phyloP scores from a whole-genome alignment of 75 land plant genomes.

The Pinus tabuliformis region DNA sequence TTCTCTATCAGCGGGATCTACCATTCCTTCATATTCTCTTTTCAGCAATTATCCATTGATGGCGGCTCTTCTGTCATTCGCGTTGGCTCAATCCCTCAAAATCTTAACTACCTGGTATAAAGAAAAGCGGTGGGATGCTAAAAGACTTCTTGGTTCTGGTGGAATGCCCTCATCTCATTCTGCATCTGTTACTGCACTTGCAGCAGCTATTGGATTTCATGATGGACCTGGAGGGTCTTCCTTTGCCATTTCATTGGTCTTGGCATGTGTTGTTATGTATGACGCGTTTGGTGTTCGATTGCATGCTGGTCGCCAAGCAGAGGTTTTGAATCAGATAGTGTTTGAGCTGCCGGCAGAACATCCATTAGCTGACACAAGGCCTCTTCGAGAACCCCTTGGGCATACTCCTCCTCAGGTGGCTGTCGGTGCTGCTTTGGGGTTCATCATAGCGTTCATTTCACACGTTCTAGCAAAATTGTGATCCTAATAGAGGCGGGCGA shows the following conservation, averaged over 20 bases:
- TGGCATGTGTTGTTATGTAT: conserved; percentile 63
- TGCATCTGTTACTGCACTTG: conserved; percentile 62
- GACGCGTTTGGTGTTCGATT: too few species aligned
- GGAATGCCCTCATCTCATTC: conserved; percentile 83
- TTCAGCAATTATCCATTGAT: conserved; percentile 41
- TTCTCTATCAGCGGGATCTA: neutral
- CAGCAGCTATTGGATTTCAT: conserved; percentile 53
- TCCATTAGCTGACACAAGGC: conserved; percentile 88
- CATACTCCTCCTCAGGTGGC: conserved; percentile 95
- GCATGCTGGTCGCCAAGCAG: too few species aligned
- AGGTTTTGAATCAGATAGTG: conserved; percentile 98
- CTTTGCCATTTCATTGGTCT: conserved; percentile 66
- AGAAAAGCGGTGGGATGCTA: conserved; percentile 74
- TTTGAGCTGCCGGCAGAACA: conserved; percentile 91
- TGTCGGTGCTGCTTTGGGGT: too few species aligned
- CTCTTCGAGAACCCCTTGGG: conserved; percentile 89
- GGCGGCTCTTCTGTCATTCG: conserved; percentile 45
- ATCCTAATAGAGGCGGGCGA: too few species aligned
- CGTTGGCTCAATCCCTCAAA: conserved; percentile 45
- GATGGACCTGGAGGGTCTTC: conserved; percentile 54
- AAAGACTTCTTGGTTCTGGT: conserved; percentile 61
- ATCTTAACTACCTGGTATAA: conserved; percentile 51
- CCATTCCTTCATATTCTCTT: conserved; percentile 6
- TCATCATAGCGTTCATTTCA: too few species aligned
- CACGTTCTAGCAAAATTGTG: too few species aligned